These are phyloP conservation scores for Carpinus fangiana DNA, from an alignment of 306 rosid species.

Conservation along the genomic window DNA sequence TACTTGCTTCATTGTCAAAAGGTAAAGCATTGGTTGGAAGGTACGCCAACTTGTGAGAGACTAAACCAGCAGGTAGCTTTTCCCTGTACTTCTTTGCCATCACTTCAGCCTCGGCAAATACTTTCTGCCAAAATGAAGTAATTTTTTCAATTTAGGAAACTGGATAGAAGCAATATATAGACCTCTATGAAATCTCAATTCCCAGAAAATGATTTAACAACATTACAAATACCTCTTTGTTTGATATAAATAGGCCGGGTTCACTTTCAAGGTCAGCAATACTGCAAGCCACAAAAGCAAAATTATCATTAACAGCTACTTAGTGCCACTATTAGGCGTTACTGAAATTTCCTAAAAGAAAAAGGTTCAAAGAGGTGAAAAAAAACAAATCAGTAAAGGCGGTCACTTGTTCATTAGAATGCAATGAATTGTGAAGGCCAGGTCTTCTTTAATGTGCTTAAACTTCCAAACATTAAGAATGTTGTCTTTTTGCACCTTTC, in stretches of 20 bases:
- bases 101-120: conserved; percentile 67
- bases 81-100: conserved; percentile 80
- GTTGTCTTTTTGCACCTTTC: background rate
- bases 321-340: background rate
- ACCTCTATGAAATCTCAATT: background rate
- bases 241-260: conserved; percentile 75
- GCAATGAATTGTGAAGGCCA: background rate
- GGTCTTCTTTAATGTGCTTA: background rate
- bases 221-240: conserved; percentile 60
- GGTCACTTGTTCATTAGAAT: background rate
- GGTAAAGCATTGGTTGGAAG: conserved; percentile 35
- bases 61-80: conserved; percentile 48
- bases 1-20: conserved; percentile 59
- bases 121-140: conserved; percentile 47
- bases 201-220: conserved; percentile 3
- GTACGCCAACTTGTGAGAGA: conserved; percentile 30
- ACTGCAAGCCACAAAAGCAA: conserved; percentile 55
- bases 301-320: conserved; percentile 13
- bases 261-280: conserved; percentile 91
- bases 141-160: background rate
- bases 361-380: background rate
- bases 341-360: background rate
- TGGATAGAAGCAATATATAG: conserved; percentile 13
- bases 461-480: background rate
- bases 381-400: background rate